Evolutionary conservation across 345 rosid species (phyloP).

Genomic region (Eucalyptus erythrocorys): DNA sequence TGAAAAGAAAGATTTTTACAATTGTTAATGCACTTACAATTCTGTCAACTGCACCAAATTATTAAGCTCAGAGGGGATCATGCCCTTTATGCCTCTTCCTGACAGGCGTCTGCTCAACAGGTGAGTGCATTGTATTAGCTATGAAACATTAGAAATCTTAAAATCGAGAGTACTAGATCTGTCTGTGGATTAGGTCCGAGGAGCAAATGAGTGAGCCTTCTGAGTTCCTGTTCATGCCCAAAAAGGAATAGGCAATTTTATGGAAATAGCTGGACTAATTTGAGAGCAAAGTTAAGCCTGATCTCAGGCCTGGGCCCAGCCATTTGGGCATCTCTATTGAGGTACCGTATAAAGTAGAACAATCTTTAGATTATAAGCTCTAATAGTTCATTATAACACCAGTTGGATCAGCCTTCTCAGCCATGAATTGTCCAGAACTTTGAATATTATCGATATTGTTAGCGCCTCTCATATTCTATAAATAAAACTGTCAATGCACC

Average conservation of each 20-base stretch:
- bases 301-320: background rate
- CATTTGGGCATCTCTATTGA: background rate
- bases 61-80: conserved; percentile 50
- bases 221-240: background rate
- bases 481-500: background rate
- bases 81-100: conserved; percentile 54
- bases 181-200: background rate
- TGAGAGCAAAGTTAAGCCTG: background rate
- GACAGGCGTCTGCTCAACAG: conserved; percentile 52
- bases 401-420: background rate
- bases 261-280: background rate
- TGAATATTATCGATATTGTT: background rate
- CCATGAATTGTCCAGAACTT: background rate
- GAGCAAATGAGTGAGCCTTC: background rate
- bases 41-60: conserved; percentile 60
- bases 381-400: background rate
- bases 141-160: background rate
- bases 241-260: background rate
- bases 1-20: background rate
- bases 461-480: background rate
- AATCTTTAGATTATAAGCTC: background rate
- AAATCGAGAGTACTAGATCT: background rate
- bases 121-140: background rate
- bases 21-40: conserved; percentile 40
- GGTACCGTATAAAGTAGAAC: background rate